Percentiles rank a stretch among this genome's conserved stretches.
Conservation (phyloP, 345 rosid genomes). For the Gossypioides kirkii region DNA sequence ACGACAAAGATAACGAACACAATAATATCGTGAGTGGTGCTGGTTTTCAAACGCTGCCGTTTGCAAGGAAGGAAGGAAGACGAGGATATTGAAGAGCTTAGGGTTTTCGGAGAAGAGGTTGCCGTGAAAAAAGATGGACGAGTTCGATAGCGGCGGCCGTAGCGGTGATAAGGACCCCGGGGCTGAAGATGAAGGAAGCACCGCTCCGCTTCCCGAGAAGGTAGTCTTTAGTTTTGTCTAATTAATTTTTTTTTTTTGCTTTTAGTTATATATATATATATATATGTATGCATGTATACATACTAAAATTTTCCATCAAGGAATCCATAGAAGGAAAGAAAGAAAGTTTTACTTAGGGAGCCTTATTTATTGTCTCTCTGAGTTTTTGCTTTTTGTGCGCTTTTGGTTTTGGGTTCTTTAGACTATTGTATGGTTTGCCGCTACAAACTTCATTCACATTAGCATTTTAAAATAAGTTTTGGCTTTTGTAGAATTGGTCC, state of each 20-base stretch:
- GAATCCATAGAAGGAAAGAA: background rate
- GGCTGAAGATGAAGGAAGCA: slow-evolving; percentile 82
- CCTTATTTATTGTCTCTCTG: background rate
- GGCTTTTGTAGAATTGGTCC: background rate
- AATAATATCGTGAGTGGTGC: slow-evolving; percentile 17
- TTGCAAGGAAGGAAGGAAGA: slow-evolving; percentile 8
- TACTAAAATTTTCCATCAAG: background rate
- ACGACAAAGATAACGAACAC: background rate
- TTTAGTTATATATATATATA: no score
- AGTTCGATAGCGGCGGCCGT: slow-evolving; percentile 61
- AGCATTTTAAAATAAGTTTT: background rate
- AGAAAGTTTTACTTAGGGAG: background rate
- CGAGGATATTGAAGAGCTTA: slow-evolving; percentile 14
- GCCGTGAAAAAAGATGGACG: slow-evolving; percentile 52
- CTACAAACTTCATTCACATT: background rate
- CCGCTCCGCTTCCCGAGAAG: slow-evolving; percentile 92
- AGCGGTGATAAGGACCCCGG: slow-evolving; percentile 57
- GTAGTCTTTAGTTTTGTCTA: slow-evolving; percentile 25
- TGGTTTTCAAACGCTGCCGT: slow-evolving; percentile 16
- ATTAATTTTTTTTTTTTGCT: background rate
- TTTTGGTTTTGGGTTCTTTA: background rate
- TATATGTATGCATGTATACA: background rate
- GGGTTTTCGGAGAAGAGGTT: slow-evolving; percentile 31
- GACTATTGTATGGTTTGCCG: slow-evolving; percentile 1
- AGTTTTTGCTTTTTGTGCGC: background rate